Evolutionary conservation across 2,329 filamentous ascomycete genomes (phyloP).

Genomic region (Dactylella cylindrospora): DNA sequence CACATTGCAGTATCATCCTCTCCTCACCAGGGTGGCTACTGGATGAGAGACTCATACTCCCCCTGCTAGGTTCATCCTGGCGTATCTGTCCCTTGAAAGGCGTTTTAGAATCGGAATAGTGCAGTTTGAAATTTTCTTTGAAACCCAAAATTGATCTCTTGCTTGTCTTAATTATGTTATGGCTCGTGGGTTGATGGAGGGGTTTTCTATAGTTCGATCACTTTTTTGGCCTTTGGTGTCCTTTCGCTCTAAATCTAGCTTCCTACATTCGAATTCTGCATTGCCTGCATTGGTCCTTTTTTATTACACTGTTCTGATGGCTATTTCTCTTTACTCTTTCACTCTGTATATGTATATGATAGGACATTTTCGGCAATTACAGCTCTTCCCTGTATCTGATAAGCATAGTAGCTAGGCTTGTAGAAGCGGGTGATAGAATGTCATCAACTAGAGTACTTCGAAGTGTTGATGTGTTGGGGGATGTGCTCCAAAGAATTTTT

Average conservation of each 20-base stretch:
- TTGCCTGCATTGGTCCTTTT: conserved; percentile 22
- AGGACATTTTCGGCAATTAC: conserved; percentile 1
- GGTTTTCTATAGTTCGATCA: background rate
- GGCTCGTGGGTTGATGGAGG: conserved; percentile 3
- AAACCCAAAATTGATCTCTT: conserved; percentile 6
- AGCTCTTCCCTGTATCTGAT: no score
- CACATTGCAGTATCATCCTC: background rate
- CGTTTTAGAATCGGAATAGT: conserved; percentile 44
- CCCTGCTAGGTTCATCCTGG: background rate
- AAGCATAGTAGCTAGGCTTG: no score
- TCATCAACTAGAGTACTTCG: no score
- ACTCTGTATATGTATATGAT: conserved; percentile 37
- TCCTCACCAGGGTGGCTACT: no score
- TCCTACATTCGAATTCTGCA: conserved; percentile 9
- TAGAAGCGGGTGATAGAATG: no score
- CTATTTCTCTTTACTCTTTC: background rate
- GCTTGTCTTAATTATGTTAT: background rate
- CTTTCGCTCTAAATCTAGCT: background rate
- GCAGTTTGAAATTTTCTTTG: conserved; percentile 9
- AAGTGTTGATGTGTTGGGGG: background rate
- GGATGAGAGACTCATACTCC: conserved; percentile 21
- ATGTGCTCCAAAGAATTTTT: conserved; percentile 29
- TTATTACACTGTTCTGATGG: background rate
- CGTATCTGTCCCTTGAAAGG: conserved; percentile 38
- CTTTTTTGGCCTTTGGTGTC: background rate